Evolutionary conservation across 1,139 yeast species (phyloP).

Genomic region (Taphrina confusa): DNA sequence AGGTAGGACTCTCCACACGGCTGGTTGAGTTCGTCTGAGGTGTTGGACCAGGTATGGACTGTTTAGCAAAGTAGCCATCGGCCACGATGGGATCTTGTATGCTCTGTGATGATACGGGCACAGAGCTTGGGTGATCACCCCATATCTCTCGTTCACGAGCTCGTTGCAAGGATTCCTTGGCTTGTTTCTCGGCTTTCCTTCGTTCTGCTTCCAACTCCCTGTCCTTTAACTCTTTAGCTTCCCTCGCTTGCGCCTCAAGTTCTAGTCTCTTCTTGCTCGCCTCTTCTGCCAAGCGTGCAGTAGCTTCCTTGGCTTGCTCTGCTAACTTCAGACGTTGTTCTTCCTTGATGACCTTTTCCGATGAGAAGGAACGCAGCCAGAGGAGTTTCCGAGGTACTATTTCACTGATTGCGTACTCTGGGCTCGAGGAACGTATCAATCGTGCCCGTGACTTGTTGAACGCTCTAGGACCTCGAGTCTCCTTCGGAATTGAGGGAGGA

Average conservation of each 20-base stretch:
- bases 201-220: constrained; percentile 23
- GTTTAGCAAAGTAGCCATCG: neutral
- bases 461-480: neutral
- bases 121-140: constrained; percentile 24
- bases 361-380: constrained; percentile 10
- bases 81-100: neutral
- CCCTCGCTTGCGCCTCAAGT: constrained; percentile 7
- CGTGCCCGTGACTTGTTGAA: neutral
- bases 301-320: constrained; percentile 28
- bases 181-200: constrained; percentile 18
- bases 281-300: constrained; percentile 18
- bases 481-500: neutral
- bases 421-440: constrained; percentile 15
- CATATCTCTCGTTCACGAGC: constrained; percentile 30
- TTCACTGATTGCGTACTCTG: constrained; percentile 2
- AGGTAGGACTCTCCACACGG: constrained; percentile 4
- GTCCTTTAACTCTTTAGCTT: constrained; percentile 15
- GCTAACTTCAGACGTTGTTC: constrained; percentile 17
- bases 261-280: constrained; percentile 4
- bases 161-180: constrained; percentile 18
- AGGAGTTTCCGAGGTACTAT: constrained; percentile 16
- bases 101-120: neutral
- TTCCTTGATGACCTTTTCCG: constrained; percentile 11
- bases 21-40: neutral
- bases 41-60: neutral